A percentile compares a stretch with the other conserved stretches of the same genome.
Evolutionary conservation across 1,139 yeast genomes (phyloP).

Genomic region (Yamadazyma triangularis): DNA sequence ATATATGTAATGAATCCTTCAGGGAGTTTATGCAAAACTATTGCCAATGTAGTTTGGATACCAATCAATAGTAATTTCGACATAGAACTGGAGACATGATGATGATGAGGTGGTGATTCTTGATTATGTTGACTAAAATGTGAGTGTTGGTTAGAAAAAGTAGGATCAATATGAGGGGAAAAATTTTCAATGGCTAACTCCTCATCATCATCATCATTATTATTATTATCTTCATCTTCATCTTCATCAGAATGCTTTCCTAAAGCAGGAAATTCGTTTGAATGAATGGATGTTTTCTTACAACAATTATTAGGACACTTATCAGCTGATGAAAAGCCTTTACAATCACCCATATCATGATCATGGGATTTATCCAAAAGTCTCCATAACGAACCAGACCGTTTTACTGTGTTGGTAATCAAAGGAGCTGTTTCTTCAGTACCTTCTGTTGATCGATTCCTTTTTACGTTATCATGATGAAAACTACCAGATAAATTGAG

Average conservation of each 20-base stretch:
- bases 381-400: slow-evolving; percentile 11
- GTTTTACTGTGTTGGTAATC: slow-evolving; percentile 5
- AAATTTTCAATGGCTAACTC: not conserved
- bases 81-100: slow-evolving; percentile 72
- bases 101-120: slow-evolving; percentile 51
- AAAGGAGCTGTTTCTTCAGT: slow-evolving; percentile 31
- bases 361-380: slow-evolving; percentile 8
- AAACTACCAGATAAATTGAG: slow-evolving; percentile 27
- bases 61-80: slow-evolving; percentile 81
- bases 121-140: slow-evolving; percentile 5
- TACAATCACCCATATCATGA: slow-evolving; percentile 44
- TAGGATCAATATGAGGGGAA: not conserved
- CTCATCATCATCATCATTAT: slow-evolving; percentile 5
- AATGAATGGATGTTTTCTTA: slow-evolving; percentile 22
- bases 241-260: slow-evolving; percentile 7
- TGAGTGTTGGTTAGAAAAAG: slow-evolving; percentile 8
- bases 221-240: slow-evolving; percentile 4
- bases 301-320: slow-evolving; percentile 17
- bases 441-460: not conserved
- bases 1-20: slow-evolving; percentile 90
- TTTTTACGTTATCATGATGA: slow-evolving; percentile 5
- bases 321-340: slow-evolving; percentile 51
- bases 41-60: slow-evolving; percentile 82
- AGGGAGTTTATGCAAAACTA: slow-evolving; percentile 86
- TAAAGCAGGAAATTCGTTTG: slow-evolving; percentile 32